Percentiles rank a stretch among this genome's conserved stretches.
These are phyloP conservation scores for Fusarium bulbicola DNA, from an alignment of 2,329 filamentous ascomycete genomes.

Conservation along the genomic window DNA sequence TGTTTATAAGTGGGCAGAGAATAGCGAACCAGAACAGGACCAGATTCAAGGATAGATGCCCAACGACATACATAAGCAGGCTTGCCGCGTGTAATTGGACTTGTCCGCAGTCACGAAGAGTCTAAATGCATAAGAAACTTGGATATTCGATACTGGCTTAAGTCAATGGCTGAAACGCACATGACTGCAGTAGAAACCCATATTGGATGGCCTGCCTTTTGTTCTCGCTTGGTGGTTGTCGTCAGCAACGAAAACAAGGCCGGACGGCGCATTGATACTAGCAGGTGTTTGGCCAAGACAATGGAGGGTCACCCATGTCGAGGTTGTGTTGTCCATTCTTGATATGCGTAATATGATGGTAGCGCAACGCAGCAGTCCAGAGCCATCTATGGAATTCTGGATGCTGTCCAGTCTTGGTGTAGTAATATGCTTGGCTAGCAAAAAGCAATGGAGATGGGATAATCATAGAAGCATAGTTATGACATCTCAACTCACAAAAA, in stretches of 20 bases:
- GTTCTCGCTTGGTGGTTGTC: conserved; percentile 29
- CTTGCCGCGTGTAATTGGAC: background rate
- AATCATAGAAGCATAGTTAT: background rate
- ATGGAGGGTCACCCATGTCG: conserved; percentile 34
- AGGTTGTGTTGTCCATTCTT: conserved; percentile 21
- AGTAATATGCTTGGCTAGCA: background rate
- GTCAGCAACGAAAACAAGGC: conserved; percentile 40
- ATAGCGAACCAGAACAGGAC: conserved; percentile 1
- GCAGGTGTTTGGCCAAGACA: conserved; percentile 23
- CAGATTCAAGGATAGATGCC: conserved; percentile 16
- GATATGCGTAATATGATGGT: background rate
- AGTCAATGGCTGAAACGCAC: conserved; percentile 16
- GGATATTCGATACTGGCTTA: conserved; percentile 3
- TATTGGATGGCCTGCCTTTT: conserved; percentile 14
- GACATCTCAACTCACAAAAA: background rate
- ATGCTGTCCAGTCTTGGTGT: background rate
- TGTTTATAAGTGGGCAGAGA: conserved; percentile 2
- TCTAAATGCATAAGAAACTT: conserved; percentile 8
- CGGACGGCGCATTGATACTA: conserved; percentile 22
- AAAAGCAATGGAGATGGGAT: background rate
- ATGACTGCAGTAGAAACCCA: background rate
- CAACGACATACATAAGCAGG: conserved; percentile 6
- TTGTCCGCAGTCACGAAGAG: conserved; percentile 1
- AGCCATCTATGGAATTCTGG: background rate
- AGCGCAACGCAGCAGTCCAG: background rate